Percentiles rank a stretch among this genome's conserved stretches.
These are phyloP conservation scores for Meyerozyma smithsonii DNA, from an alignment of 1,139 yeast genomes.

Conservation along the genomic window DNA sequence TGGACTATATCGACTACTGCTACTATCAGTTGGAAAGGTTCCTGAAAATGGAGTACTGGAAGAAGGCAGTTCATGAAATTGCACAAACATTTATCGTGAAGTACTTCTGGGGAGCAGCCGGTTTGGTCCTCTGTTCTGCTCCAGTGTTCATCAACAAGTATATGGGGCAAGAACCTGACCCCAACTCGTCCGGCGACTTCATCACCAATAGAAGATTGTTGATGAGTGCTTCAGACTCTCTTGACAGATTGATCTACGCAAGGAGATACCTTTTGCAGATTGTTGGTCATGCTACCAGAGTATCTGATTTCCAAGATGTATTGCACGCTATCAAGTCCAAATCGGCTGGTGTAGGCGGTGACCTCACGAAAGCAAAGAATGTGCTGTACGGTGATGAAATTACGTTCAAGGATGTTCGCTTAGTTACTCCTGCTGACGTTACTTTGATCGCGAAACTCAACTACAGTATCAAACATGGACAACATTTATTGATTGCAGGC, in stretches of 20 bases:
- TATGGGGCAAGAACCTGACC: constrained; percentile 42
- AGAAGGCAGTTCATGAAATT: constrained; percentile 68
- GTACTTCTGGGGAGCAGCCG: constrained; percentile 95
- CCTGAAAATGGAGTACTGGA: constrained; percentile 71
- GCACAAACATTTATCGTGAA: constrained; percentile 84
- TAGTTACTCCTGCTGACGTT: constrained; percentile 82
- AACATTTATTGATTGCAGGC: constrained; percentile 85
- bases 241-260: constrained; percentile 82
- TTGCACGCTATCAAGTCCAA: constrained; percentile 47
- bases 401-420: constrained; percentile 66
- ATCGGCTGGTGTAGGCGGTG: constrained; percentile 16
- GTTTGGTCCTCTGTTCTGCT: constrained; percentile 79
- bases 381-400: constrained; percentile 52
- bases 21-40: constrained; percentile 81
- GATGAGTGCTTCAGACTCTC: constrained; percentile 81
- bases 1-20: constrained; percentile 71
- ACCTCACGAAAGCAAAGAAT: constrained; percentile 26
- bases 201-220: constrained; percentile 87
- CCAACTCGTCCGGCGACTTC: constrained; percentile 66
- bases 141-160: constrained; percentile 77
- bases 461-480: constrained; percentile 74
- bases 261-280: constrained; percentile 82
- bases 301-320: constrained; percentile 64
- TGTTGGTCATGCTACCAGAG: constrained; percentile 77
- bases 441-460: constrained; percentile 61